These are phyloP conservation scores for Phytophthora chlamydospora DNA, from an alignment of 352 stramenopile species.

Conservation along the genomic window DNA sequence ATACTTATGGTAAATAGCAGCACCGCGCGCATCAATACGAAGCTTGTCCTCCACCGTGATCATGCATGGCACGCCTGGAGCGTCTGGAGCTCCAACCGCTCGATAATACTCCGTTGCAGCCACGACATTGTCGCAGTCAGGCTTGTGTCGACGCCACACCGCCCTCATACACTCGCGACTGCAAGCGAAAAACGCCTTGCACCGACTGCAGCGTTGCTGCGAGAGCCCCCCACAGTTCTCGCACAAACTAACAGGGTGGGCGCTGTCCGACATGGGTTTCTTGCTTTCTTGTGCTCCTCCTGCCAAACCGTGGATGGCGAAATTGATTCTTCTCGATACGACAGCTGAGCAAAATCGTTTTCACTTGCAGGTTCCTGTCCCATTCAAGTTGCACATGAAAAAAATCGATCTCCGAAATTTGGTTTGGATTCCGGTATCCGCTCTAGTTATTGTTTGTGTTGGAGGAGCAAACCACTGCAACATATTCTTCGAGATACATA, in stretches of 20 bases:
- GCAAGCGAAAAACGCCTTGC: constrained; percentile 29
- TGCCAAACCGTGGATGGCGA: neutral
- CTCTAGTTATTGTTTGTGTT: too few species aligned
- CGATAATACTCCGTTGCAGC: constrained; percentile 13
- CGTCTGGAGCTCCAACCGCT: neutral
- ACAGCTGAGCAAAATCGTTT: too few species aligned
- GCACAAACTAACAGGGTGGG: constrained; percentile 12
- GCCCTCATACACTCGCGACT: constrained; percentile 24
- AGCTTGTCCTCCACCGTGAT: constrained; percentile 3
- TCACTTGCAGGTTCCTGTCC: too few species aligned
- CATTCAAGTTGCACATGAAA: too few species aligned
- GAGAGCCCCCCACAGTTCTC: constrained; percentile 26
- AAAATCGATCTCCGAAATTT: too few species aligned
- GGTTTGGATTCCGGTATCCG: too few species aligned
- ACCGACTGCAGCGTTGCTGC: constrained; percentile 18
- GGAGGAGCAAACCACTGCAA: too few species aligned
- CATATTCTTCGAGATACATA: too few species aligned
- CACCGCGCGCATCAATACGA: constrained; percentile 8
- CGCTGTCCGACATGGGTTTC: neutral
- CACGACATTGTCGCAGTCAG: constrained; percentile 26
- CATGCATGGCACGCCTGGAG: constrained; percentile 1
- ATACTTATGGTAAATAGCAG: constrained; percentile 17
- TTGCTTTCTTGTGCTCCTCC: neutral
- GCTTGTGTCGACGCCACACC: constrained; percentile 30
- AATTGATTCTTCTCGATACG: too few species aligned